phyloP scores from a whole-genome alignment of 768 basidiomycete genomes.

The Boletus edulis region DNA sequence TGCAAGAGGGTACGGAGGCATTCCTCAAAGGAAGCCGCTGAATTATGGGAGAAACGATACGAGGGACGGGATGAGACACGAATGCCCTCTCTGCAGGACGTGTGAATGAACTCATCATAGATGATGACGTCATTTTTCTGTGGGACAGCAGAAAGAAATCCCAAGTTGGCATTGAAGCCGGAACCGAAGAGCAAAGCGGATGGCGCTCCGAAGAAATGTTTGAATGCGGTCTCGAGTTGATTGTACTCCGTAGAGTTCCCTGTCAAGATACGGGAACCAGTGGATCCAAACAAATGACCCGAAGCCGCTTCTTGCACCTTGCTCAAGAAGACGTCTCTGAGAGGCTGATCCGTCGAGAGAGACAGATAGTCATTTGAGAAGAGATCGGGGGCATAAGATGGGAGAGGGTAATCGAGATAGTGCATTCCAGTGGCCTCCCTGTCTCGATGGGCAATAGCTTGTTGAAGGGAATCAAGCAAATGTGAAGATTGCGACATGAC shows the following conservation, averaged over 20 bases:
- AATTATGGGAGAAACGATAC: conserved; percentile 39
- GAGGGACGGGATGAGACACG: conserved; percentile 31
- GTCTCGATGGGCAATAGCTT: conserved; percentile 3
- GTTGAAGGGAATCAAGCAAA: conserved; percentile 12
- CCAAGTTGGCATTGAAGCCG: conserved; percentile 53
- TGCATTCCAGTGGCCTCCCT: conserved; percentile 1
- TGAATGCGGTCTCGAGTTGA: conserved; percentile 8
- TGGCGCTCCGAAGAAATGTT: conserved; percentile 24
- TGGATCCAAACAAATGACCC: conserved; percentile 40
- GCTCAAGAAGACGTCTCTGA: conserved; percentile 34
- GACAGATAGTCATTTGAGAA: conserved; percentile 55
- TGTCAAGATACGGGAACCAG: conserved; percentile 48
- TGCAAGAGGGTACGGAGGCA: conserved; percentile 27
- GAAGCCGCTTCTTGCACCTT: conserved; percentile 17
- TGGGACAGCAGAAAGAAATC: conserved; percentile 47
- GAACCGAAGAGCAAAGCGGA: conserved; percentile 51
- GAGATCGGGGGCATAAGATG: conserved; percentile 31
- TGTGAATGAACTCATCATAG: conserved; percentile 53
- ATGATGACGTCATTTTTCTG: conserved; percentile 46
- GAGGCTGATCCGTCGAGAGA: conserved; percentile 32
- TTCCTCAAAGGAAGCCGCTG: conserved; percentile 24
- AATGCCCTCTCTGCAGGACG: conserved; percentile 52
- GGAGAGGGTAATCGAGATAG: conserved; percentile 14
- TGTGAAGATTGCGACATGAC: conserved; percentile 7
- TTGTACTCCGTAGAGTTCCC: conserved; percentile 31